Evolutionary conservation across 306 rosid genomes (phyloP).

Genomic region (Sindora glabra): DNA sequence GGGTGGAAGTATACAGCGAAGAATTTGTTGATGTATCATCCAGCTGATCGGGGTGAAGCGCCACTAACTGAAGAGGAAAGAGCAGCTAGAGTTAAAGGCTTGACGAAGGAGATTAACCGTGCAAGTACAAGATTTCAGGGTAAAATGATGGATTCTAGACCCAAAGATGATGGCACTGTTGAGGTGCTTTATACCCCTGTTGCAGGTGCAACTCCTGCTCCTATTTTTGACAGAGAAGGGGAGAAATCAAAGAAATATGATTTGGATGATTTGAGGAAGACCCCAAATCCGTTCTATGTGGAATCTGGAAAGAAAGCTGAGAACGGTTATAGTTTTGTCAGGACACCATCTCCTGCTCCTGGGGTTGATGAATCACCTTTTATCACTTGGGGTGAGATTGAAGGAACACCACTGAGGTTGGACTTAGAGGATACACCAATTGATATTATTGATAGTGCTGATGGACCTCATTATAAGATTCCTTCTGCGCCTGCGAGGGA

Average conservation of each 20-base stretch:
- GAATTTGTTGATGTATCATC: constrained; percentile 93
- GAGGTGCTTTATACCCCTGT: constrained; percentile 79
- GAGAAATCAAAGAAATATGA: constrained; percentile 85
- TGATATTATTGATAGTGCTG: constrained; percentile 78
- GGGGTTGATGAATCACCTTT: constrained; percentile 88
- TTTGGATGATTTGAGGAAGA: constrained; percentile 90
- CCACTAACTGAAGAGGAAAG: constrained; percentile 77
- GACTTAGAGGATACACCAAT: constrained; percentile 76
- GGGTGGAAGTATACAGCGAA: constrained; percentile 82
- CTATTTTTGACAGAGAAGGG: constrained; percentile 51
- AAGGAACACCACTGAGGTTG: constrained; percentile 89
- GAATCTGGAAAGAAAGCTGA: constrained; percentile 74
- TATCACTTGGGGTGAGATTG: constrained; percentile 96
- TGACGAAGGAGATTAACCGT: constrained; percentile 71
- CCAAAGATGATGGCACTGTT: constrained; percentile 58
- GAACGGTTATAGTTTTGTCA: constrained; percentile 79
- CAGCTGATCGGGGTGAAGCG: constrained; percentile 81
- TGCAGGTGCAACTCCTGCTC: constrained; percentile 68
- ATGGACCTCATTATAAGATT: constrained; percentile 82
- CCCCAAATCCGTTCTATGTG: constrained; percentile 74
- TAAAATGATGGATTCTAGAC: constrained; percentile 68
- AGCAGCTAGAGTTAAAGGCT: constrained; percentile 54
- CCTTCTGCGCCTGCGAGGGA: constrained; percentile 73
- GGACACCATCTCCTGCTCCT: constrained; percentile 91
- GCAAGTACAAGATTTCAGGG: constrained; percentile 72